Conservation (phyloP, 2,329 filamentous ascomycete genomes). For the Cordyceps cicadae region DNA sequence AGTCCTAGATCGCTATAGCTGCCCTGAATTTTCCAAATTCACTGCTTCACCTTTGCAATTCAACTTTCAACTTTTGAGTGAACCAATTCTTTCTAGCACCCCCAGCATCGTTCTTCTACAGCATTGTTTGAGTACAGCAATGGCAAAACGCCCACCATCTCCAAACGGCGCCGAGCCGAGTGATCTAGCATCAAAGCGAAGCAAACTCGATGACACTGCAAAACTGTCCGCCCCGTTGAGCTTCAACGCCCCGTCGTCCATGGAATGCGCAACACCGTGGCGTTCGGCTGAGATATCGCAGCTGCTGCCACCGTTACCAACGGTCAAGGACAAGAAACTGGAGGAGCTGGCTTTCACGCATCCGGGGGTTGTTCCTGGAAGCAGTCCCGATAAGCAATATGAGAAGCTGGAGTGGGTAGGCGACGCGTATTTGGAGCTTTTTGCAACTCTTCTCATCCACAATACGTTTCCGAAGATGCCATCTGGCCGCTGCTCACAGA, state of each 20-base stretch:
- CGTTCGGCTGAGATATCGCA: conserved; percentile 39
- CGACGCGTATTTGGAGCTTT: conserved; percentile 74
- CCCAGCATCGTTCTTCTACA: no score
- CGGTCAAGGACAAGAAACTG: conserved; percentile 50
- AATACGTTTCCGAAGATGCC: conserved; percentile 57
- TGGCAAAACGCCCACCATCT: conserved; percentile 31
- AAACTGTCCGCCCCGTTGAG: background rate
- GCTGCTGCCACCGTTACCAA: conserved; percentile 50
- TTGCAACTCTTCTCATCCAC: conserved; percentile 68
- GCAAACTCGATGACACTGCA: background rate
- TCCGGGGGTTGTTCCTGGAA: conserved; percentile 47
- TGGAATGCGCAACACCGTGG: conserved; percentile 30
- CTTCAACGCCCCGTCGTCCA: background rate
- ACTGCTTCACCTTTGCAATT: no score
- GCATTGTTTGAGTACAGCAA: conserved; percentile 13
- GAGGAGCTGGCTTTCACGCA: conserved; percentile 62
- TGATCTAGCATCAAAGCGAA: background rate
- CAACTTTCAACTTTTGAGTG: no score
- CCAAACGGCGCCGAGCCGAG: background rate
- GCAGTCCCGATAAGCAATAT: conserved; percentile 42
- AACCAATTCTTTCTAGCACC: no score
- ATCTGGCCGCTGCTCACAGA: conserved; percentile 62
- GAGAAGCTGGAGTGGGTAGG: conserved; percentile 84
- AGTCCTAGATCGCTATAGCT: no score
- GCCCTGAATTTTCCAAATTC: no score